These are phyloP conservation scores for Acacia pycnantha DNA, from an alignment of 331 rosid genomes.

Conservation along the genomic window DNA sequence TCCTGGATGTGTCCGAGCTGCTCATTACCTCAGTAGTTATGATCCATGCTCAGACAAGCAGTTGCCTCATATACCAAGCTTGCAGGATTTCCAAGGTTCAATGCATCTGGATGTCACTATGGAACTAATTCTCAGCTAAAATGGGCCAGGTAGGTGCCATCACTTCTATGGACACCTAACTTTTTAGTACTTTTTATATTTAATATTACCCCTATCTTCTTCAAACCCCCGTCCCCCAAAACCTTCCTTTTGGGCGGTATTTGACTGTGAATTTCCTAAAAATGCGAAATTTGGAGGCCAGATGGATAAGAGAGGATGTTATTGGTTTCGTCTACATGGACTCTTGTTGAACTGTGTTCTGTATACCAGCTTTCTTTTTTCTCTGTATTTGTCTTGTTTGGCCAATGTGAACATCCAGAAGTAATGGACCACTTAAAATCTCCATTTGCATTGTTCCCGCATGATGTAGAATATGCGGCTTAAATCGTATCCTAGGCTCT, in stretches of 20 bases:
- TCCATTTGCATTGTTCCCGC: background rate
- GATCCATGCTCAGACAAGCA: constrained; percentile 71
- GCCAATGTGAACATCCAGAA: background rate
- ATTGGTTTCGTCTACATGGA: background rate
- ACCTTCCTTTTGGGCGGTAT: background rate
- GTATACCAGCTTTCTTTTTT: background rate
- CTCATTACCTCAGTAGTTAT: constrained; percentile 41
- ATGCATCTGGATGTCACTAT: constrained; percentile 61
- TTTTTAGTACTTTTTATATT: background rate
- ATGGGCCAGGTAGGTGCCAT: constrained; percentile 62
- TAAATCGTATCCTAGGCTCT: background rate
- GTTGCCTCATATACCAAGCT: constrained; percentile 49
- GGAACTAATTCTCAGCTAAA: constrained; percentile 63
- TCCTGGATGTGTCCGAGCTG: constrained; percentile 52
- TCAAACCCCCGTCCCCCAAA: too few species aligned
- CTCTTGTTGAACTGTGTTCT: background rate
- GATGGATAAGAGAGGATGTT: constrained; percentile 27
- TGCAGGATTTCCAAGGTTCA: constrained; percentile 82
- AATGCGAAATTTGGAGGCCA: constrained; percentile 57
- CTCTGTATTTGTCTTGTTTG: background rate
- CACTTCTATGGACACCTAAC: constrained; percentile 27
- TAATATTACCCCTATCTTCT: background rate
- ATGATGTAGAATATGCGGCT: background rate
- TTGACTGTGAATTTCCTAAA: constrained; percentile 22
- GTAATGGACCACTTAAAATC: background rate